A percentile compares a stretch with the other conserved stretches of the same genome.
phyloP scores from a whole-genome alignment of 2,329 filamentous ascomycete genomes.

The Thielaviopsis euricoi region DNA sequence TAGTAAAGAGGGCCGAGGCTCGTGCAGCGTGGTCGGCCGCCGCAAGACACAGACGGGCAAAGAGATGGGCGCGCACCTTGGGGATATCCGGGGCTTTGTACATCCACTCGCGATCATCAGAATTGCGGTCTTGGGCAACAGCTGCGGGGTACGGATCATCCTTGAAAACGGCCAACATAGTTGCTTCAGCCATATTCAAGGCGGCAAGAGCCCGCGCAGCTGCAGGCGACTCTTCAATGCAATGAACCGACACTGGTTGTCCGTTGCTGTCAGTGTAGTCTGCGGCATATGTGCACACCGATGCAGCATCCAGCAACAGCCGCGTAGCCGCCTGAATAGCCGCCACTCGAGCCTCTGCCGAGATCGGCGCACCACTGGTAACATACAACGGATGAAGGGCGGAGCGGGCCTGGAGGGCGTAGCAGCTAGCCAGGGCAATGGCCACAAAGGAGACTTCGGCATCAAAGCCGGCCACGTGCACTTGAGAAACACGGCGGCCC shows the following conservation, averaged over 20 bases:
- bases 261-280: conserved; percentile 29
- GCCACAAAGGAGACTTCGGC: conserved; percentile 71
- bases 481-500: conserved; percentile 46
- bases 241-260: conserved; percentile 23
- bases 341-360: conserved; percentile 47
- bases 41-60: conserved; percentile 73
- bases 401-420: conserved; percentile 55
- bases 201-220: conserved; percentile 40
- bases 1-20: conserved; percentile 37
- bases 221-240: conserved; percentile 35
- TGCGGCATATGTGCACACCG: conserved; percentile 58
- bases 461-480: conserved; percentile 57
- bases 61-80: conserved; percentile 75
- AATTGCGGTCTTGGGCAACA: conserved; percentile 67
- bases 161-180: conserved; percentile 75
- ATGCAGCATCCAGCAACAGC: conserved; percentile 59
- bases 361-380: conserved; percentile 42
- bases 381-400: conserved; percentile 59
- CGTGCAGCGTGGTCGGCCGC: conserved; percentile 75
- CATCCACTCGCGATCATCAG: conserved; percentile 89
- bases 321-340: conserved; percentile 62
- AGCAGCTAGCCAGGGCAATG: conserved; percentile 57
- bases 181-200: conserved; percentile 73
- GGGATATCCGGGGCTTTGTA: conserved; percentile 76
- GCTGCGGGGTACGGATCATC: conserved; percentile 83